phyloP scores from a whole-genome alignment of 1,139 yeast genomes.

The Blastobotrys indianensis region DNA sequence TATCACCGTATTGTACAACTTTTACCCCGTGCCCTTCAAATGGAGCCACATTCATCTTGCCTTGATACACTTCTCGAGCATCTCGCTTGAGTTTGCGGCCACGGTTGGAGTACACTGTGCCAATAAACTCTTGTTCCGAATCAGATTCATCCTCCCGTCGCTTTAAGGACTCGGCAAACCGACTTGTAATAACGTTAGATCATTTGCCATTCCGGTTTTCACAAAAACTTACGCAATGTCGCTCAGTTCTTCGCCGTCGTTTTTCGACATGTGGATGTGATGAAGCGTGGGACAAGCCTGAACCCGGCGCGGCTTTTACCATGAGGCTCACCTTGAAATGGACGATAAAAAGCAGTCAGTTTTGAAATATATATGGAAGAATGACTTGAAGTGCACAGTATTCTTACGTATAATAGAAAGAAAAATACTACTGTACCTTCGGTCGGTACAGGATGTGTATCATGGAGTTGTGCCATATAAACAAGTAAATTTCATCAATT shows the following conservation, averaged over 20 bases:
- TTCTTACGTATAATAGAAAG: too few relatives aligned
- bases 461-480: too few relatives aligned
- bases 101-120: slow-evolving; percentile 41
- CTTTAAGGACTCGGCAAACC: slow-evolving; percentile 13
- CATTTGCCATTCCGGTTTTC: too few relatives aligned
- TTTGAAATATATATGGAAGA: too few relatives aligned
- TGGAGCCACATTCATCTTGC: slow-evolving; percentile 36
- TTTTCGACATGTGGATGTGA: not conserved
- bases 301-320: too few relatives aligned
- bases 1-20: slow-evolving; percentile 33
- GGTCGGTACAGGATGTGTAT: too few relatives aligned
- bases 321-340: too few relatives aligned
- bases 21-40: slow-evolving; percentile 29
- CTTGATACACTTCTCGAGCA: slow-evolving; percentile 38
- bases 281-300: too few relatives aligned
- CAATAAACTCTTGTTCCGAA: slow-evolving; percentile 22
- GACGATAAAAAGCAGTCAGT: too few relatives aligned
- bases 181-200: not conserved
- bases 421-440: too few relatives aligned
- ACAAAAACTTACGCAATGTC: slow-evolving; percentile 3
- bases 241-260: not conserved
- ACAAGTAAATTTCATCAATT: too few relatives aligned
- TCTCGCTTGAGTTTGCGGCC: slow-evolving; percentile 55
- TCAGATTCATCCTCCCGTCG: slow-evolving; percentile 12
- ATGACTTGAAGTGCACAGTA: too few relatives aligned